phyloP scores from a whole-genome alignment of 2,329 filamentous ascomycete genomes.

The Pseudogymnoascus sp. region DNA sequence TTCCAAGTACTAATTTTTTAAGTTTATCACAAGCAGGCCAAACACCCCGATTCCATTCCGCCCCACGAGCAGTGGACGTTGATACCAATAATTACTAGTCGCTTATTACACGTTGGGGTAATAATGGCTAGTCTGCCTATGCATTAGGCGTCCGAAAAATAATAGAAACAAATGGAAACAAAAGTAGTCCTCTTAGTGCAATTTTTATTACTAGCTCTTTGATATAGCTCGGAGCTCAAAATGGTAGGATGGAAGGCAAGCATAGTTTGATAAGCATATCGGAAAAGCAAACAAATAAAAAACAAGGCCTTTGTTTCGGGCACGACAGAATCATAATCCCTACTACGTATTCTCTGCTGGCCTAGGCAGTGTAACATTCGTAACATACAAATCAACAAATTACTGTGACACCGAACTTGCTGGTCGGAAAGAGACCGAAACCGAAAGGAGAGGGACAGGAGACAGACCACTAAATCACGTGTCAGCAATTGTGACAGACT shows the following conservation, averaged over 20 bases:
- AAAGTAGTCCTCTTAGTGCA: not conserved
- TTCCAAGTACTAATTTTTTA: slow-evolving; percentile 15
- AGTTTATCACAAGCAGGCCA: slow-evolving; percentile 68
- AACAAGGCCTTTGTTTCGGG: slow-evolving; percentile 4
- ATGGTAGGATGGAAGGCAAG: not conserved
- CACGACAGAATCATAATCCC: not conserved
- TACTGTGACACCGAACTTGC: not conserved
- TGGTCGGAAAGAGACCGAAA: not conserved
- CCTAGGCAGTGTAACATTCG: not conserved
- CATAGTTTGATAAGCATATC: not conserved
- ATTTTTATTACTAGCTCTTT: not conserved
- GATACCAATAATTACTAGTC: not conserved
- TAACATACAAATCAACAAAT: not conserved
- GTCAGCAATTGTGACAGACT: not conserved
- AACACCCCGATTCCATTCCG: slow-evolving; percentile 60
- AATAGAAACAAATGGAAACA: not conserved
- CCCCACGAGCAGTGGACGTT: slow-evolving; percentile 32
- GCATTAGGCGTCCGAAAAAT: not conserved
- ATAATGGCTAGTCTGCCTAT: not conserved
- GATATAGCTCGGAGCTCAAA: not conserved
- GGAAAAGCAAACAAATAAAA: slow-evolving; percentile 1
- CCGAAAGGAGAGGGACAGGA: not conserved
- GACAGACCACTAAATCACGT: not conserved
- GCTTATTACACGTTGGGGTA: not conserved
- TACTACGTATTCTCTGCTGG: not conserved